Evolutionary conservation across 2,329 filamentous ascomycete genomes (phyloP), one percentile per base, ranked within the genome.

Genomic region (Xenoacremonium recifei): DNA sequence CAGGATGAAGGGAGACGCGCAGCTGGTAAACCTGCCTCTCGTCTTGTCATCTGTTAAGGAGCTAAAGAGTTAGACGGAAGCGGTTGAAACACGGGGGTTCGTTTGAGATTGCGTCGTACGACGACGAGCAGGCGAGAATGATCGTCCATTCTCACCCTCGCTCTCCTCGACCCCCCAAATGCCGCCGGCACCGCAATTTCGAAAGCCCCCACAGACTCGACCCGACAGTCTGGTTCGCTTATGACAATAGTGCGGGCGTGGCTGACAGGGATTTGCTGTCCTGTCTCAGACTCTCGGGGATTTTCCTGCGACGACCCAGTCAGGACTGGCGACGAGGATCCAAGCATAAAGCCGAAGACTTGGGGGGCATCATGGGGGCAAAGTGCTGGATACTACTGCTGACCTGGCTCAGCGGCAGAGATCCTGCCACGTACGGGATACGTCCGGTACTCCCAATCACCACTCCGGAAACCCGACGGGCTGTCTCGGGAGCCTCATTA

Each of bases 171-270:
- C n/a, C n/a, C 37, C 45, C 40, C 38, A 55, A 52, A 48, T 48
- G 45, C 47, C 48, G 49, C 47, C 48, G 49, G 51, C 44, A 44
- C 42, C 44, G 44, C 43, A 55, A 58, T 58, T 53, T 55, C 46
- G 39, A 21, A 17, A 43, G 41, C 44, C 47, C 55, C 54, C 54
- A 47, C 46, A 6, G 18, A 20, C 27, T 18, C 25, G 46, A 52
- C 55, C 55, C 55, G 55, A 58, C 55, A 58, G 55, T 54, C 29
- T 58, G 55, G 55, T 38, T 47, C 55, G 31, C 41, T 18, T 21
- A 47, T 53, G 45, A 51, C 49, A 49, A 50, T 47, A 54, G 43
- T 56, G 44, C 44, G 51, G n/a, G 54, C 48, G 50, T 45, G 44
- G 46, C 13, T 5, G 34, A 40, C 53, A 56, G 44, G 55, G 55